Evolutionary conservation across 1,284 basidiomycete species (phyloP).

Genomic region (Ceratobasidium sp.): DNA sequence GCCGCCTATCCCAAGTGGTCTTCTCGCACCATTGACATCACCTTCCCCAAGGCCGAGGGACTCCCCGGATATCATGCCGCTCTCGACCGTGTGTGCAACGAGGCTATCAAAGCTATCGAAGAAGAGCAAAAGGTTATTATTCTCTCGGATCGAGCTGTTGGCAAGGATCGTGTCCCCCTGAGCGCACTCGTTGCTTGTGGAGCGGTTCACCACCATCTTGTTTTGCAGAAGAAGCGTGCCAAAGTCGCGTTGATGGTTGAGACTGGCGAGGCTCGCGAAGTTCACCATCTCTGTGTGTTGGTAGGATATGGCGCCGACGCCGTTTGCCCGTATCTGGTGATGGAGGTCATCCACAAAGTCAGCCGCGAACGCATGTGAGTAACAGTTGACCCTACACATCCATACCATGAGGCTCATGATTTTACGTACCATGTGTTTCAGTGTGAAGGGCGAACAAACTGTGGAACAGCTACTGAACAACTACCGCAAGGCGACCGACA

Average conservation of each 20-base stretch:
- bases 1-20: constrained; percentile 83
- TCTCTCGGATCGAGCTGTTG: constrained; percentile 84
- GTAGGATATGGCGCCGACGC: constrained; percentile 97
- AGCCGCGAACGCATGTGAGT: constrained; percentile 86
- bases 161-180: constrained; percentile 79
- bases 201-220: constrained; percentile 92
- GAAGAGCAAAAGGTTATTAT: constrained; percentile 91
- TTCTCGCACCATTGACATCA: constrained; percentile 91
- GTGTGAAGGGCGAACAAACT: constrained; percentile 81
- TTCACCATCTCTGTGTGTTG: constrained; percentile 92
- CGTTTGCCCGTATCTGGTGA: constrained; percentile 90
- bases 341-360: constrained; percentile 93
- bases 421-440: constrained; percentile 49
- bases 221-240: constrained; percentile 88
- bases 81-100: constrained; percentile 86
- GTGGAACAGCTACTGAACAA: constrained; percentile 79
- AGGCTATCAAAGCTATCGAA: constrained; percentile 88
- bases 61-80: constrained; percentile 86
- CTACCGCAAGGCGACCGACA: constrained; percentile 85
- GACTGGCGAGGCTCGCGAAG: constrained; percentile 94
- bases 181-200: constrained; percentile 90
- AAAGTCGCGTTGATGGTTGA: constrained; percentile 93
- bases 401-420: constrained; percentile 7
- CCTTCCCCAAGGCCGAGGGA: constrained; percentile 89
- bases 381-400: background rate